A percentile compares a stretch with the other conserved stretches of the same genome.
Conservation (phyloP, 768 basidiomycete species). For the Boletus reticuloceps region DNA sequence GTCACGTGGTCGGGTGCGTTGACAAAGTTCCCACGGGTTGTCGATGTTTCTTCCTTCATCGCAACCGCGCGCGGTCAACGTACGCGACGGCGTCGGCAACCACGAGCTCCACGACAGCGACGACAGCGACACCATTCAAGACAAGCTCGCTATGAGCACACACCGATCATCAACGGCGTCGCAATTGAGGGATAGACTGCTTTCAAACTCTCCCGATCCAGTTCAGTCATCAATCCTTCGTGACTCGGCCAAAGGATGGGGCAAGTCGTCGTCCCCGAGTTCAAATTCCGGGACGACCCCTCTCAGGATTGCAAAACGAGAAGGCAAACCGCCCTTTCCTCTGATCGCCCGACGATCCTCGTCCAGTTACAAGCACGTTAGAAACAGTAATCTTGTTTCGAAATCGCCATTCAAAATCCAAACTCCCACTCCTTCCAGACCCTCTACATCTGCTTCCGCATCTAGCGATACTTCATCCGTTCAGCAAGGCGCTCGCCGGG, state of each 20-base stretch:
- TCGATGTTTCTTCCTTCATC: conserved; percentile 13
- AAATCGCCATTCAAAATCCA: conserved; percentile 84
- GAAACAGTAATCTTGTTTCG: conserved; percentile 74
- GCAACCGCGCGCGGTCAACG: conserved; percentile 8
- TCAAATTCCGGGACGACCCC: conserved; percentile 49
- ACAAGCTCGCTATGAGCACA: conserved; percentile 27
- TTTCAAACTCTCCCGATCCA: conserved; percentile 61
- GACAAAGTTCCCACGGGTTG: conserved; percentile 27
- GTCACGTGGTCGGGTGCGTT: conserved; percentile 32
- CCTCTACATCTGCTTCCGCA: conserved; percentile 13
- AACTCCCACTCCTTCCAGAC: conserved; percentile 45
- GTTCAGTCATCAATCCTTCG: conserved; percentile 62
- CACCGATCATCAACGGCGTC: conserved; percentile 35
- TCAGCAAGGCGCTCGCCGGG: conserved; percentile 38
- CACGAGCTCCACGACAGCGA: conserved; percentile 20
- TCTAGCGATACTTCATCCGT: conserved; percentile 5
- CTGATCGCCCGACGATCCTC: conserved; percentile 69
- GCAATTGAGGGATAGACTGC: conserved; percentile 56
- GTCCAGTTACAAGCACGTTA: conserved; percentile 76
- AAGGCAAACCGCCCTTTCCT: conserved; percentile 43
- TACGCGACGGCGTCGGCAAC: conserved; percentile 14
- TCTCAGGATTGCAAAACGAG: conserved; percentile 73
- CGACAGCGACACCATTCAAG: conserved; percentile 11
- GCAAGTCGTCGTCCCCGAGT: conserved; percentile 37
- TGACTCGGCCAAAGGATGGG: conserved; percentile 66